Evolutionary conservation across 805 yeast genomes (phyloP).

Genomic region (Candida boidinii): DNA sequence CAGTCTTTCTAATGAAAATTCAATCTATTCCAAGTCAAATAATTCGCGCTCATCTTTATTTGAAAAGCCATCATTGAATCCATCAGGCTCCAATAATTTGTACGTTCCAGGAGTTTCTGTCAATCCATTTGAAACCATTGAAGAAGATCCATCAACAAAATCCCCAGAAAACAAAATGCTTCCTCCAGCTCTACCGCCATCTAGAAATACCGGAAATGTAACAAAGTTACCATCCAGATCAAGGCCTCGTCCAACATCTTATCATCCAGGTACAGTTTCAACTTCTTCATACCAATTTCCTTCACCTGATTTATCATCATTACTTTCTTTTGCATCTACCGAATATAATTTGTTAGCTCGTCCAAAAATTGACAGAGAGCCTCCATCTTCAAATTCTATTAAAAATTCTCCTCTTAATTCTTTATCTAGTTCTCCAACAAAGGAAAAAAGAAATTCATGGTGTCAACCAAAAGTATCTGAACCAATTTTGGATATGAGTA

Average conservation of each 20-base stretch:
- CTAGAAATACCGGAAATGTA: conserved; percentile 27
- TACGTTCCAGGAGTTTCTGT: conserved; percentile 10
- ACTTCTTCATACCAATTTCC: conserved; percentile 14
- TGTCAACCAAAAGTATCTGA: conserved; percentile 20
- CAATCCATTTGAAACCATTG: conserved; percentile 9
- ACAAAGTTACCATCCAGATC: conserved; percentile 18
- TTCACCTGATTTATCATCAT: conserved; percentile 21
- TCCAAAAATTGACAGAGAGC: conserved; percentile 10
- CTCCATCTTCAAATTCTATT: conserved; percentile 1
- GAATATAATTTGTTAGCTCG: conserved; percentile 12
- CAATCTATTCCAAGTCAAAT: conserved; percentile 24
- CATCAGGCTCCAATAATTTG: not conserved
- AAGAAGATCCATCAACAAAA: conserved; percentile 22
- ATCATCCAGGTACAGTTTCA: conserved; percentile 55
- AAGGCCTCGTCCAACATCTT: conserved; percentile 79
- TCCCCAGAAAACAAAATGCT: conserved; percentile 4
- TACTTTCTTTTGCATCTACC: conserved; percentile 15
- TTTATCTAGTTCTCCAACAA: conserved; percentile 20
- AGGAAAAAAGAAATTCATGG: conserved; percentile 21
- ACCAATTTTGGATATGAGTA: conserved; percentile 23
- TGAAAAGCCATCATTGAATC: too few relatives aligned
- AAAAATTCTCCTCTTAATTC: conserved; percentile 8
- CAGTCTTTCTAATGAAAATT: conserved; percentile 16
- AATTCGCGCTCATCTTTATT: conserved; percentile 23
- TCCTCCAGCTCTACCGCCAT: conserved; percentile 20